Percentiles rank a stretch among this genome's conserved stretches.
Evolutionary conservation across 2,329 filamentous ascomycete genomes (phyloP).

Genomic region (Epichloe typhina): DNA sequence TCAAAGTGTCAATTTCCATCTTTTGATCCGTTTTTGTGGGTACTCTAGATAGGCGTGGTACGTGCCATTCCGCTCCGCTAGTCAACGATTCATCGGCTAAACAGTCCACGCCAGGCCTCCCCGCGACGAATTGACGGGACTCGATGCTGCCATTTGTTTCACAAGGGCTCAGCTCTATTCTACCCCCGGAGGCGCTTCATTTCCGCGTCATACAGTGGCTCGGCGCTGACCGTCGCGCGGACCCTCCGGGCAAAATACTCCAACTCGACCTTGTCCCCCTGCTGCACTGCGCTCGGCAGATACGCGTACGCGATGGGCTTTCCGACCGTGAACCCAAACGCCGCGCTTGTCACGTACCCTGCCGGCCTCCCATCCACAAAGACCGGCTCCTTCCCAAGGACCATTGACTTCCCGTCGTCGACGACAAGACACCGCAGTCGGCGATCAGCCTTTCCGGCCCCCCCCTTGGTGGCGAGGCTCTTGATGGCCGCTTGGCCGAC

Average conservation of each 20-base stretch:
- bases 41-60: too few species aligned
- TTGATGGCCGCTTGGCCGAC: conserved; percentile 38
- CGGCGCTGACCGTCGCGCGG: conserved; percentile 36
- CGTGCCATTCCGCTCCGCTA: too few species aligned
- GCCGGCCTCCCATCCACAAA: conserved; percentile 31
- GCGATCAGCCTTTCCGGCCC: conserved; percentile 11
- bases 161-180: neutral
- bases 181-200: conserved; percentile 4
- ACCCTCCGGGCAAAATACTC: conserved; percentile 47
- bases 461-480: conserved; percentile 15
- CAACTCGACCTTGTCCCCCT: conserved; percentile 41
- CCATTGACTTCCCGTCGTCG: conserved; percentile 41
- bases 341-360: conserved; percentile 48
- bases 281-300: conserved; percentile 31
- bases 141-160: too few species aligned
- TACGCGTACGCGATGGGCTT: conserved; percentile 48
- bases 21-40: too few species aligned
- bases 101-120: too few species aligned
- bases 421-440: conserved; percentile 37
- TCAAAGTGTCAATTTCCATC: too few species aligned
- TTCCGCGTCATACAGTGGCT: conserved; percentile 22
- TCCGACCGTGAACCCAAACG: conserved; percentile 45
- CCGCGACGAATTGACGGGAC: too few species aligned
- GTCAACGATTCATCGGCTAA: too few species aligned
- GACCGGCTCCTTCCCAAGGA: conserved; percentile 50